Conservation (phyloP, 495 filamentous ascomycete genomes). For the Aspergillus olivimuriae region DNA sequence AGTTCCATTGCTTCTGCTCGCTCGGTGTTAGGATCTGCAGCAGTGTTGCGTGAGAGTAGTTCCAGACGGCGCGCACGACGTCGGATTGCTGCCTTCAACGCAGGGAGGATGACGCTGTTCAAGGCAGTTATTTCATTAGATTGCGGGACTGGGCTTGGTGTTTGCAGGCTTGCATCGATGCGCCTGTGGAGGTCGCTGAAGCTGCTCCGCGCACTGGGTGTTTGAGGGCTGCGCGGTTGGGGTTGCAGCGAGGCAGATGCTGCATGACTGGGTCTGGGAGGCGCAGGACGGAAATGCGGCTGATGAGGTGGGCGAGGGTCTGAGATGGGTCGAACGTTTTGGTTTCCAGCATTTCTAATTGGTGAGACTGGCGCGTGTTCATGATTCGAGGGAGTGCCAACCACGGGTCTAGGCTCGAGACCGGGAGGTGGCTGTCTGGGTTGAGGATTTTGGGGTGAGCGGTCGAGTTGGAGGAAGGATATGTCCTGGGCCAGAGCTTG, state of each 20-base stretch:
- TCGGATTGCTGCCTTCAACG: constrained; percentile 79
- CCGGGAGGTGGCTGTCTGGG: constrained; percentile 11
- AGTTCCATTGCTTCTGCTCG: constrained; percentile 12
- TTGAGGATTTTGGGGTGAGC: constrained; percentile 13
- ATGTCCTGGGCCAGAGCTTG: constrained; percentile 56
- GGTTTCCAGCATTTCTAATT: constrained; percentile 26
- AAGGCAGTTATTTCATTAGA: constrained; percentile 52
- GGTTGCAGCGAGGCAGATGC: constrained; percentile 10
- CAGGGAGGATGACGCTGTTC: constrained; percentile 80
- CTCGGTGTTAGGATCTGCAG: constrained; percentile 3
- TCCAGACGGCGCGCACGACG: constrained; percentile 50
- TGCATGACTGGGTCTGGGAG: constrained; percentile 21
- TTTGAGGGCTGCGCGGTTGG: constrained; percentile 5
- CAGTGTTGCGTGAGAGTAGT: constrained; percentile 8
- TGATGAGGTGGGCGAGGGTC: constrained; percentile 16
- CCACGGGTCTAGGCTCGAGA: constrained; percentile 15
- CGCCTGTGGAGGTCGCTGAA: constrained; percentile 1
- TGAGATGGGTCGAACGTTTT: constrained; percentile 7
- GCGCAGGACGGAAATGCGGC: constrained; percentile 20
- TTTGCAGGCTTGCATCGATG: constrained; percentile 5
- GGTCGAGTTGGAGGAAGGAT: constrained; percentile 37
- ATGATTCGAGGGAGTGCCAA: constrained; percentile 52
- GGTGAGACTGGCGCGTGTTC: constrained; percentile 22
- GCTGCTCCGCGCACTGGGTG: constrained; percentile 1
- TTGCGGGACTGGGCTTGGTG: constrained; percentile 11